Conservation (phyloP, 208 protist species). For the Trypanosomatidae sp. region DNA sequence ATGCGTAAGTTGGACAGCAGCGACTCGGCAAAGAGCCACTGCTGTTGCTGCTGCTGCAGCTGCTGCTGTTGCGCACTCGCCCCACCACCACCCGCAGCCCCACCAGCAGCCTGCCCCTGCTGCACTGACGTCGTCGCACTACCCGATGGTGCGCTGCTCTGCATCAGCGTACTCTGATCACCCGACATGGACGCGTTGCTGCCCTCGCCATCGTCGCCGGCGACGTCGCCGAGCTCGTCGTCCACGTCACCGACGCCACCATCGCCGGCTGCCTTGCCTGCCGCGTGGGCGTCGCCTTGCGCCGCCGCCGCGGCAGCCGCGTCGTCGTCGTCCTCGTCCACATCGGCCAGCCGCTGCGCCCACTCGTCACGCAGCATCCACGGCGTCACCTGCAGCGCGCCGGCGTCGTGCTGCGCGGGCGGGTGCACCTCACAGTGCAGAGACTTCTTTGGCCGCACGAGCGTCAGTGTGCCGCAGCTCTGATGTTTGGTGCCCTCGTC, state of each 20-base stretch:
- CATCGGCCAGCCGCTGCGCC: constrained; percentile 16
- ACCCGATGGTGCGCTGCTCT: background rate
- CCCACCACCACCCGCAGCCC: background rate
- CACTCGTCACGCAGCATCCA: constrained; percentile 88
- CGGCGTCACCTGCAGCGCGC: constrained; percentile 59
- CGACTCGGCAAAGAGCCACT: constrained; percentile 75
- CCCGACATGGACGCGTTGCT: constrained; percentile 10
- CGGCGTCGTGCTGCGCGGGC: constrained; percentile 26
- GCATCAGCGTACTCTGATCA: background rate
- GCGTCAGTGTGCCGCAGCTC: constrained; percentile 67
- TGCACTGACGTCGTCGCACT: constrained; percentile 2
- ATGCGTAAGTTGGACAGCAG: constrained; percentile 69
- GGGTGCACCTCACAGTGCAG: constrained; percentile 79
- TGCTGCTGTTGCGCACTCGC: background rate
- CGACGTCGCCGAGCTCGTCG: constrained; percentile 1
- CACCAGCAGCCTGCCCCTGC: no score
- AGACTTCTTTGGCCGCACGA: constrained; percentile 58
- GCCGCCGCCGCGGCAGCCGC: background rate
- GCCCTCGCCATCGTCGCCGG: constrained; percentile 1
- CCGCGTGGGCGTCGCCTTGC: constrained; percentile 1
- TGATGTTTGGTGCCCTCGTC: constrained; percentile 75
- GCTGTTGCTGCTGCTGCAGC: constrained; percentile 1
- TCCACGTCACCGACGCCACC: constrained; percentile 34
- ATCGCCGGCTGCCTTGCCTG: constrained; percentile 11
- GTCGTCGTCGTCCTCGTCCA: constrained; percentile 28